Base-by-base conservation (phyloP, 2,329 filamentous ascomycete species). In the Exophiala calicioides region DNA sequence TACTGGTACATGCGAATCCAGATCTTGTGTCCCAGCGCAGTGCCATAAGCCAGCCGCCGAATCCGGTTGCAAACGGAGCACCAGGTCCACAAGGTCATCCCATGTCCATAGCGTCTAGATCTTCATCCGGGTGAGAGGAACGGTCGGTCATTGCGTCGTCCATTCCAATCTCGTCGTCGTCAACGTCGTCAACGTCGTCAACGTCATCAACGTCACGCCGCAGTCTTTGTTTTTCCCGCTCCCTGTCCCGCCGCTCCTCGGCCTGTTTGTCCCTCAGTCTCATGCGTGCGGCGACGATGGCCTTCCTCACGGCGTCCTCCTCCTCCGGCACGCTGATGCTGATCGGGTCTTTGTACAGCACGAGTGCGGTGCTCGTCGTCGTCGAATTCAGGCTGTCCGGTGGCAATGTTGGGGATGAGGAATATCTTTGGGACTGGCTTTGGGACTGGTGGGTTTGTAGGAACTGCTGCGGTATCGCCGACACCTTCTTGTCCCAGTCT, bases 401-500 rank as follows among this genome's bases (percentile, higher is more conserved):
- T 31, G 40, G 69, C 63, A 15, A 62, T 79, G 74, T 7, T 24
- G 7, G 9, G 5, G n/a, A n/a, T n/a, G n/a, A n/a, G n/a, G n/a
- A n/a, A n/a, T n/a, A n/a, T n/a, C n/a, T n/a, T n/a, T n/a, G n/a
- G n/a, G n/a, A n/a, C n/a, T n/a, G n/a, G n/a, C n/a, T n/a, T n/a
- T n/a, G n/a, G n/a, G n/a, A n/a, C n/a, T n/a, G 41, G 8, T n/a
- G 18, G 33, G 30, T 32, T 20, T 44, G 40, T 31, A 90, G 76
- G 33, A 95, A 64, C 13, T 83, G 78, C 32, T 74, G 82, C 40
- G 90, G 88, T 51, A 85, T 84, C 48, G 79, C 76, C 53, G 77
- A 77, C 41, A 97, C 76, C 63, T 88, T 85, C 68, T 86, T 88
- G 64, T 91, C 85, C 44, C 97, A 86, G 63, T 94, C 88, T 0